Evolutionary conservation across 495 filamentous ascomycete species (phyloP), one percentile per base, ranked within the genome.

Genomic region (Bombardia bombarda): DNA sequence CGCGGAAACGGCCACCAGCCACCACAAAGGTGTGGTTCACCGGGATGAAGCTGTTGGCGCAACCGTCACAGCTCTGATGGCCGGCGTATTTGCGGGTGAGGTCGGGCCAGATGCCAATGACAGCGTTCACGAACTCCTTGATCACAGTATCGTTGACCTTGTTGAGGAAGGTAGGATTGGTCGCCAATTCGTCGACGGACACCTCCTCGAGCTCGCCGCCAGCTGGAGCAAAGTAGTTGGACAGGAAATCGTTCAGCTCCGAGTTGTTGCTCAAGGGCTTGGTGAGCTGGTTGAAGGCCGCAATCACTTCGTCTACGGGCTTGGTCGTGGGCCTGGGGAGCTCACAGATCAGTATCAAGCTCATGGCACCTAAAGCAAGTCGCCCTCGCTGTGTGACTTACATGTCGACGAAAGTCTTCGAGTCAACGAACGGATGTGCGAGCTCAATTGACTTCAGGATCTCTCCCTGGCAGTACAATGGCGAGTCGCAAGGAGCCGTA

Each of bases 331-430:
- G 70, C 57, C 70, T 74, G 37, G 30, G 20, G 17, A 12, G 26
- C 28, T 26, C 34, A 32, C 23, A 42, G 13, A 7, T 40, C 19
- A 10, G 31, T 10, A 40, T 24, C 24, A 20, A 23, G 39, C 35
- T 19, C n/a, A 9, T 13, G 14, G 14, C 14, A 16, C 13, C 13
- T 14, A 39, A 24, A 18, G 34, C 9, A 10, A 40, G 34, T 37
- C 32, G 38, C 47, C 38, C 24, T 25, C 21, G 21, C 20, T 33
- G 3, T 33, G n/a, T 26, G 9, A 57, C 56, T 61, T 63, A 72
- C 70, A 74, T 60, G 52, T 74, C 70, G 35, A 74, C 70, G 38
- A 71, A 74, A 19, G 67, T 72, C 58, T 74, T 74, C 36, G 67
- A 71, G 55, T 74, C 70, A 12, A 58, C 50, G 44, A 74, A 74